These are phyloP conservation scores for Coniella vitis DNA, from an alignment of 2,329 filamentous ascomycete genomes.

Conservation along the genomic window DNA sequence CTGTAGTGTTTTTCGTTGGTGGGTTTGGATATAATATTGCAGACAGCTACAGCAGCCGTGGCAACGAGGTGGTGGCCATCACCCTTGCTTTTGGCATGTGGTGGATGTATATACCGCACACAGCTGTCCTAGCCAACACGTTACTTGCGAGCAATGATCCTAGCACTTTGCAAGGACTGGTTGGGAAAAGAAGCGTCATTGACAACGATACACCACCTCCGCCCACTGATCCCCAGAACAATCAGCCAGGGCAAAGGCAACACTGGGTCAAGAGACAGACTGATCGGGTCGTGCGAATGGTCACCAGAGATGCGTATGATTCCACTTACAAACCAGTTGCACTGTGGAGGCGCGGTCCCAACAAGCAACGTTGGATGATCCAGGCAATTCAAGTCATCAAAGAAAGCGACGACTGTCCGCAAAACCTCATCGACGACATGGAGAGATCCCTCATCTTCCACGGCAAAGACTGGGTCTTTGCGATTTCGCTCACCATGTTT, in stretches of 20 bases:
- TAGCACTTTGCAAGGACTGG: slow-evolving; percentile 21
- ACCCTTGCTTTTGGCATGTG: slow-evolving; percentile 9
- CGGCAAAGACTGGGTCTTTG: not conserved
- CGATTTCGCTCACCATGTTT: not conserved
- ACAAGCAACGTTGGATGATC: not conserved
- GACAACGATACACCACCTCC: not conserved
- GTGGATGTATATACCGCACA: slow-evolving; percentile 22
- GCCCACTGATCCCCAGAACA: not conserved
- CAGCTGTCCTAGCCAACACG: slow-evolving; percentile 21
- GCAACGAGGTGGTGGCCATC: slow-evolving; percentile 17
- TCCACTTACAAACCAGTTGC: not conserved
- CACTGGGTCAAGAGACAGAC: not conserved
- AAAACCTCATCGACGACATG: not conserved
- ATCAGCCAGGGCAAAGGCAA: too few species aligned
- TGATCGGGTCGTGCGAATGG: not conserved
- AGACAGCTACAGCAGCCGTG: slow-evolving; percentile 17
- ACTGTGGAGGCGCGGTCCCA: not conserved
- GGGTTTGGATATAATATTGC: slow-evolving; percentile 22
- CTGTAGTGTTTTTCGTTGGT: slow-evolving; percentile 23
- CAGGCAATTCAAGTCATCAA: not conserved
- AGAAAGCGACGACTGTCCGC: not conserved
- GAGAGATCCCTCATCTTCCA: not conserved
- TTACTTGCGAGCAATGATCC: slow-evolving; percentile 25
- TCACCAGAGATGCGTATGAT: not conserved
- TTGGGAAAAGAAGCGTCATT: not conserved